Percentiles rank a stretch among this genome's conserved stretches.
These are phyloP conservation scores for Hypomontagnella submonticulosa DNA, from an alignment of 495 filamentous ascomycete genomes.

Conservation along the genomic window DNA sequence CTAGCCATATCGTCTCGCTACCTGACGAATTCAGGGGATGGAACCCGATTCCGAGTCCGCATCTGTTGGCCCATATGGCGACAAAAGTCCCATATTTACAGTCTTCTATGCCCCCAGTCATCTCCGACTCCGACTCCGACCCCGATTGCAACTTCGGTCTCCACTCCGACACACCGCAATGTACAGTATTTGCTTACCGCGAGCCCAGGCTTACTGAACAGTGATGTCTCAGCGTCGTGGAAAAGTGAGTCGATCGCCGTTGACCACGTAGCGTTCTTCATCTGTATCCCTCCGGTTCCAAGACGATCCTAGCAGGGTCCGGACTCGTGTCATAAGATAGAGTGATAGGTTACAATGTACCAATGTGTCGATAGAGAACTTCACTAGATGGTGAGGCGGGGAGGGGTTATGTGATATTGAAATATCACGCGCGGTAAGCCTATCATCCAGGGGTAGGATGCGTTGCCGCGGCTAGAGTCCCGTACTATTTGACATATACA, in stretches of 20 bases:
- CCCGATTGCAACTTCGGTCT: conserved; percentile 58
- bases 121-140: conserved; percentile 18
- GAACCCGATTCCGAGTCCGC: conserved; percentile 63
- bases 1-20: conserved; percentile 63
- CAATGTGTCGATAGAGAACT: conserved; percentile 66
- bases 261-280: conserved; percentile 65
- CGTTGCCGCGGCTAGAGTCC: no score
- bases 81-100: no score
- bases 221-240: conserved; percentile 50
- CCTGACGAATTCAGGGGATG: conserved; percentile 63
- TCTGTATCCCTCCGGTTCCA: conserved; percentile 68
- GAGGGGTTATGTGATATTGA: conserved; percentile 8
- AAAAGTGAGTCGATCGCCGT: conserved; percentile 55
- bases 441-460: no score
- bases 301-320: conserved; percentile 57
- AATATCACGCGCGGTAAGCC: no score
- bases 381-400: no score
- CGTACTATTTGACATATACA: no score
- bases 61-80: conserved; percentile 31
- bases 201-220: conserved; percentile 45
- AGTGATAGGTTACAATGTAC: conserved; percentile 51
- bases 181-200: conserved; percentile 64
- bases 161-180: conserved; percentile 63
- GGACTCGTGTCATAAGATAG: conserved; percentile 60
- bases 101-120: no score